Conservation (phyloP, 1,284 basidiomycete species). For the Tylopilus sp. region DNA sequence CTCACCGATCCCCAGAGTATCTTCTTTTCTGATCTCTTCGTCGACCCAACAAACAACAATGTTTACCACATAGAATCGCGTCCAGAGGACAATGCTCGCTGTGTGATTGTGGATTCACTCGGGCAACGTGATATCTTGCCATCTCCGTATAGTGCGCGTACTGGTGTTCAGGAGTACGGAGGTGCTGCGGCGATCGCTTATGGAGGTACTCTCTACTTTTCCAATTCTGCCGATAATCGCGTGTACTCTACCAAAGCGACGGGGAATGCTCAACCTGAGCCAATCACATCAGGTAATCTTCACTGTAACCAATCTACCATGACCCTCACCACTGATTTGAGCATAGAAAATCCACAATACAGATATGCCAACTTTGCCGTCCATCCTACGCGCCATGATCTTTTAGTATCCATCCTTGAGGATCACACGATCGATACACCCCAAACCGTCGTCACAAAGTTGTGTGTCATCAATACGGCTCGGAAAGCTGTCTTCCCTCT, state of each 20-base stretch:
- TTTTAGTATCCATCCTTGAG: slow-evolving; percentile 57
- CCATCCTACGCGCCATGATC: slow-evolving; percentile 37
- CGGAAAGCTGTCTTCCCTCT: slow-evolving; percentile 40
- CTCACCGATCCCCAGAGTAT: too few relatives aligned
- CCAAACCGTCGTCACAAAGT: slow-evolving; percentile 58
- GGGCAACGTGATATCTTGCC: slow-evolving; percentile 43
- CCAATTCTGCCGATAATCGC: slow-evolving; percentile 39
- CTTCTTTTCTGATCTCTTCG: too few relatives aligned
- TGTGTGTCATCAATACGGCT: slow-evolving; percentile 58
- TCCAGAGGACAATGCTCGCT: slow-evolving; percentile 43
- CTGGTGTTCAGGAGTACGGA: slow-evolving; percentile 54
- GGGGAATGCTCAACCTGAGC: slow-evolving; percentile 10
- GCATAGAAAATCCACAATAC: slow-evolving; percentile 47
- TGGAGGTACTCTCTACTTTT: slow-evolving; percentile 48
- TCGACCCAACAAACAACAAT: too few relatives aligned
- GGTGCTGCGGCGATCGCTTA: slow-evolving; percentile 49
- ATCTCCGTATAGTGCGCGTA: slow-evolving; percentile 47
- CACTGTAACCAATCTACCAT: background rate
- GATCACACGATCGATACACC: slow-evolving; percentile 69
- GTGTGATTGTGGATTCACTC: slow-evolving; percentile 39
- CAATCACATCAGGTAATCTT: slow-evolving; percentile 39
- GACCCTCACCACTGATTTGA: slow-evolving; percentile 7
- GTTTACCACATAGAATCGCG: too few relatives aligned
- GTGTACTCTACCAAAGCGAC: slow-evolving; percentile 32
- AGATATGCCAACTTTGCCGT: slow-evolving; percentile 61